Evolutionary conservation across 352 stramenopile species (phyloP), one percentile per base, ranked within the genome.

Genomic region (Peronospora belbahrii): DNA sequence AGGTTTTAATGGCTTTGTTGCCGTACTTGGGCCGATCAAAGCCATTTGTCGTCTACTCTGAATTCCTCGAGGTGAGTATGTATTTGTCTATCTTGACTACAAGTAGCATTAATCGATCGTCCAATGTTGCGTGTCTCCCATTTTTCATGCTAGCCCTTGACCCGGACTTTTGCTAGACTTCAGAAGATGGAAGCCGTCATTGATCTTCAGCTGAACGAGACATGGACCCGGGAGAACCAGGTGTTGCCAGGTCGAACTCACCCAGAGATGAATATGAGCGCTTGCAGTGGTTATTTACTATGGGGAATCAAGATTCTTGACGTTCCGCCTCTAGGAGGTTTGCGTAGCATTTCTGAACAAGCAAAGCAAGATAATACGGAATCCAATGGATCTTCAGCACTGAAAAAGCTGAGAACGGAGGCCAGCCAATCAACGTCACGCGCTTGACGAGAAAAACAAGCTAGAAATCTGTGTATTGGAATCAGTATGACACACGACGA

Each of bases 191-290:
- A 91, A 18, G 65, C 88, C 20, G 83, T 97, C 5, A 88, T 97
- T 37, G 94, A 97, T 43, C 56, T 98, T 19, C 88, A 96, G 44
- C 56, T 98, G 14, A 97, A 83, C 34, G 91, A 98, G 58, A 97
- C 88, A 9, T 98, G 91, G 90, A 96, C 93, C 39, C 84, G 95
- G 24, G 91, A 97, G 62, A 95, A 97, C 67, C 93, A 98, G 66
- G 83, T 92, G 11, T 46, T 98, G 14, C 88, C 89, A 4, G 88
- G 88, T 11, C 76, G 92, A 10, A 98, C 93, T 22, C 95, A 98
- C 69, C 95, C 95, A 0, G 84, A 91, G 48, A 98, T 98, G 95
- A 97, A 79, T 53, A 98, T 98, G 88, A 96, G 81, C 57, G 92
- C 95, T 40, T 96, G 87, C 66, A 96, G 93, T 35, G 93, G 95